Evolutionary conservation across 495 filamentous ascomycete species (phyloP).

Genomic region (Hapsidospora chrysogenum): DNA sequence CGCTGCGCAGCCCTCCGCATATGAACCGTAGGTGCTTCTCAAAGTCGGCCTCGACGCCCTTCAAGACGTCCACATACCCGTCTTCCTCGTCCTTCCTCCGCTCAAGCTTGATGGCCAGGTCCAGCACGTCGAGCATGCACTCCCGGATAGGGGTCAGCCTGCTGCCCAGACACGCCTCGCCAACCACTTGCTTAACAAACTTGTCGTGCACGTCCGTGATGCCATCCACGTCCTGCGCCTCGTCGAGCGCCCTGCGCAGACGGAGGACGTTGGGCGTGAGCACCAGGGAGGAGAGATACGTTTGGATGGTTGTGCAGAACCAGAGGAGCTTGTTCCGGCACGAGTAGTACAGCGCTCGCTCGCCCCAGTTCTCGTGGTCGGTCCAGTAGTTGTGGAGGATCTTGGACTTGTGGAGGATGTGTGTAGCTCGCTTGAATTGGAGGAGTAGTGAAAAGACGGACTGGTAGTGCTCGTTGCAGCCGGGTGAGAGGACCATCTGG

Average conservation of each 20-base stretch:
- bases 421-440: conserved; percentile 58
- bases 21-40: conserved; percentile 36
- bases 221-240: conserved; percentile 58
- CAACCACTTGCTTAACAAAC: conserved; percentile 43
- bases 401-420: conserved; percentile 44
- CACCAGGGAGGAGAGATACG: conserved; percentile 59
- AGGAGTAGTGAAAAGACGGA: conserved; percentile 56
- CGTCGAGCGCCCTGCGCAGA: conserved; percentile 35
- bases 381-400: conserved; percentile 9
- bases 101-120: conserved; percentile 33
- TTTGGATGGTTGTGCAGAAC: conserved; percentile 58
- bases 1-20: conserved; percentile 34
- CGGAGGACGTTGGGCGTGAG: conserved; percentile 36
- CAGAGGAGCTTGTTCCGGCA: conserved; percentile 63
- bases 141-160: conserved; percentile 48
- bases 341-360: conserved; percentile 35
- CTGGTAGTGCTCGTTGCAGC: conserved; percentile 47
- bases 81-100: conserved; percentile 23
- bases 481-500: conserved; percentile 58
- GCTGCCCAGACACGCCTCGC: conserved; percentile 47
- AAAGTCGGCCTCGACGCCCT: conserved; percentile 27
- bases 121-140: conserved; percentile 46
- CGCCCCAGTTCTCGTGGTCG: conserved; percentile 8
- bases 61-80: conserved; percentile 19
- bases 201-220: conserved; percentile 56